Evolutionary conservation across 2,329 filamentous ascomycete species (phyloP), one percentile per base, ranked within the genome.

Genomic region (Calonectria pteridis): DNA sequence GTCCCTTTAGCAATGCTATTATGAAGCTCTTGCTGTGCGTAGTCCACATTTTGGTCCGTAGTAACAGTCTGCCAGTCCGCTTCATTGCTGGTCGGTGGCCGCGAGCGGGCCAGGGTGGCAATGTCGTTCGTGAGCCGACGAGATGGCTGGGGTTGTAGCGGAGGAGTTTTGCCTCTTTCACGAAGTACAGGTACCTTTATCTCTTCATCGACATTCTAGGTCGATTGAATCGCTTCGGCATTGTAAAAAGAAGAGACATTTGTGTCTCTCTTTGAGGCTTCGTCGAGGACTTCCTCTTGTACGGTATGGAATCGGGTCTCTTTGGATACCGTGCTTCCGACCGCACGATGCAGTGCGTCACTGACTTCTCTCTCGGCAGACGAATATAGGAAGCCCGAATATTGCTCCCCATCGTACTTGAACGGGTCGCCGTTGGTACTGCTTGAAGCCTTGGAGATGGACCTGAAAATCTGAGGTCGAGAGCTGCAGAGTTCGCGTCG

Each of bases 321-420:
- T 13, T 70, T 69, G 28, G 71, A 73, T 37, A 74, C 80, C 49
- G 76, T 68, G 11, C 81, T 65, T 37, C 77, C 79, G 4, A 72
- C 80, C 28, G 82, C 73, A 26, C 79, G 81, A 33, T 82, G 83
- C 26, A 88, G 82, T 10, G 83, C 84, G 29, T 77, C 82, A 69
- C 86, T 88, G 18, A 88, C 82, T 14, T 89, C 86, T 69, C 84
- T 82, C 73, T 89, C 87, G 70, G 83, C 84, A 1, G 83, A 80
- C 5, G 84, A 79, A 10, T 83, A 80, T 11, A 88, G 76, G 49
- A 86, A 86, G 13, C 81, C 72, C 18, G 81, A 83, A 73, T 87
- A 87, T 2, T 80, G 74, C 11, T 82, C 82, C 40, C 80, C 82
- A 75, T 89, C 87, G 73, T 88, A 89, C 62, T 83, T 82, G 79